phyloP scores from a whole-genome alignment of 805 yeast genomes.

The Ogataea glucozyma region DNA sequence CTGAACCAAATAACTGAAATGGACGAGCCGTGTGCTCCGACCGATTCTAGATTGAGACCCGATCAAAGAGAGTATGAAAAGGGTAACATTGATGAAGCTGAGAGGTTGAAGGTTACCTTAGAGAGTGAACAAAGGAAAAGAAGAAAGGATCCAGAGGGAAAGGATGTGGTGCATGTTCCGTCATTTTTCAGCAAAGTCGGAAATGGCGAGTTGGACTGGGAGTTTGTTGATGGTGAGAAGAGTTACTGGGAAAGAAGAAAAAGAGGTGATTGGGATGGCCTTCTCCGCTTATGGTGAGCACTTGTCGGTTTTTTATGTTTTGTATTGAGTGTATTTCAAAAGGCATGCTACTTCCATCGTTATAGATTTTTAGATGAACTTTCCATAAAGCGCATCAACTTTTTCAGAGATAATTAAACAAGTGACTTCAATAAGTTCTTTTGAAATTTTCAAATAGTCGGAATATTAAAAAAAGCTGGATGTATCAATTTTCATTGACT shows the following conservation, averaged over 20 bases:
- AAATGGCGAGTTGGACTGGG: constrained; percentile 47
- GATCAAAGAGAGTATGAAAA: constrained; percentile 74
- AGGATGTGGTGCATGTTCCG: constrained; percentile 51
- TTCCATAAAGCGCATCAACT: too few relatives aligned
- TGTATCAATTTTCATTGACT: constrained; percentile 6
- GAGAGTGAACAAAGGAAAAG: constrained; percentile 83
- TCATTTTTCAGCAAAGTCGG: constrained; percentile 57
- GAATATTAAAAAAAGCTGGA: neutral
- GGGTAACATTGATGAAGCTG: constrained; percentile 73
- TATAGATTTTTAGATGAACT: too few relatives aligned
- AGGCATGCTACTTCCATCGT: neutral
- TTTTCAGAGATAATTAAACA: too few relatives aligned
- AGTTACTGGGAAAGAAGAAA: constrained; percentile 83
- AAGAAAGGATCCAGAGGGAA: constrained; percentile 57
- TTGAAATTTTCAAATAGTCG: too few relatives aligned
- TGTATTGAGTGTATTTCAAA: neutral
- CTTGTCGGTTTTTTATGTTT: neutral
- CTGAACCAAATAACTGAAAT: constrained; percentile 76
- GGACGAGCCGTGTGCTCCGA: constrained; percentile 74
- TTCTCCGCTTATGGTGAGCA: constrained; percentile 55
- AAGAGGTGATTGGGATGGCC: constrained; percentile 58
- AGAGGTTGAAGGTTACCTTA: constrained; percentile 59
- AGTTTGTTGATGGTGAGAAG: constrained; percentile 53
- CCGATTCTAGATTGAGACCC: constrained; percentile 89
- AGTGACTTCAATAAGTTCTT: too few relatives aligned